These are phyloP conservation scores for Silene latifolia DNA, from an alignment of 148 eudicot genomes.

Conservation along the genomic window DNA sequence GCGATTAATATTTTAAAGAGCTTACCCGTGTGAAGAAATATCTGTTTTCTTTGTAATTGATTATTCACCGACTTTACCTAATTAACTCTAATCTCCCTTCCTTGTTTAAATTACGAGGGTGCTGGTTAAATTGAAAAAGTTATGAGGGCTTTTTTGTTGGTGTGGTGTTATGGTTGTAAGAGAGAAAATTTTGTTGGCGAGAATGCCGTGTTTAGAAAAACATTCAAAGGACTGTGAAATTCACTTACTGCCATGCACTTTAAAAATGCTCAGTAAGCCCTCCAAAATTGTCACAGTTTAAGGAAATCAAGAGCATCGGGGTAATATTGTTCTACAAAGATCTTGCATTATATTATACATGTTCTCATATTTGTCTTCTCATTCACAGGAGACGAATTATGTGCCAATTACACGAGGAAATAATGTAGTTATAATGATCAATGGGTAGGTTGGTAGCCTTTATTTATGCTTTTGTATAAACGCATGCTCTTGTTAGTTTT, in stretches of 20 bases:
- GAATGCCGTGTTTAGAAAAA: neutral
- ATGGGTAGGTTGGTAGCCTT: conserved; percentile 63
- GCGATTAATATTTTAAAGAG: too few species aligned
- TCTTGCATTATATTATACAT: neutral
- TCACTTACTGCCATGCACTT: neutral
- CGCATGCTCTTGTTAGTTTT: neutral
- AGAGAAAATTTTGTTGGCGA: neutral
- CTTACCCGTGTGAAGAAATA: neutral
- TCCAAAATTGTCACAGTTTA: neutral
- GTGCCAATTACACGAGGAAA: conserved; percentile 87
- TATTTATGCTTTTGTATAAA: conserved; percentile 5
- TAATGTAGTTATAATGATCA: conserved; percentile 83
- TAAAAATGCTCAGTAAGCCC: neutral
- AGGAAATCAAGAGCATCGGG: neutral
- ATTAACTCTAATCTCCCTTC: neutral
- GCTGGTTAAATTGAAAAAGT: neutral
- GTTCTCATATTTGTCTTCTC: conserved; percentile 10
- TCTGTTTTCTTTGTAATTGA: neutral
- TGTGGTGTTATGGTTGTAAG: neutral
- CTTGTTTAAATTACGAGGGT: neutral
- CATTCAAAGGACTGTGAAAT: neutral
- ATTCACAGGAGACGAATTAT: conserved; percentile 70
- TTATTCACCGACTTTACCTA: neutral
- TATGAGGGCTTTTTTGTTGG: neutral
- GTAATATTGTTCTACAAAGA: neutral